Evolutionary conservation across 106 monocot genomes (phyloP), one percentile per base, ranked within the genome.

Genomic region (Allium fistulosum): DNA sequence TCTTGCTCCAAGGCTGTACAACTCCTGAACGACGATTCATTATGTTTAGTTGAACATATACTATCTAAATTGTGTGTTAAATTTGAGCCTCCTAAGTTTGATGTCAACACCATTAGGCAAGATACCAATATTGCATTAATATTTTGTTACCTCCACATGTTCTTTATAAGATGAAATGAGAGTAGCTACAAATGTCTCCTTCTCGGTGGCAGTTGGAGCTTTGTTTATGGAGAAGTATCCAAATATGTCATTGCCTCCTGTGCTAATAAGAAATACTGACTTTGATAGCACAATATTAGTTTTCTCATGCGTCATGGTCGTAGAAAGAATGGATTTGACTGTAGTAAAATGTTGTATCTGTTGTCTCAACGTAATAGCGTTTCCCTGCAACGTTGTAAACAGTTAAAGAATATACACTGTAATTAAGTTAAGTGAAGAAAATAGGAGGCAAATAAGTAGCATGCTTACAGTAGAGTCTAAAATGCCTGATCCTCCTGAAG

Each of bases 401-500:
- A 55, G 37, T 37, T 8, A 45, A 12, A 68, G 68, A 68, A 56
- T 50, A 55, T 55, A 7, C 66, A 51, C 26, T 46, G 27, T 18
- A 49, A 50, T 17, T 56, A 65, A 17, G 46, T 49, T 18, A 51
- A 15, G 53, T 55, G 53, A 55, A 6, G 53, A 55, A 55, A 15
- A 15, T 55, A 12, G 3, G 4, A 11, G 11, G 53, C 53, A 55
- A 55, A 11, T 55, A 12, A 55, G 53, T 15, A 0, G 15, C 3
- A 46, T n/a, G 5, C 48, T 58, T n/a, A 82, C 86, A 28, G 79
- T 83, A 9, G 72, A 62, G 58, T 83, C 69, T 1, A 82, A 73
- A 55, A 83, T 68, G 50, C 82, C 82, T 26, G 86, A 74, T 11
- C 82, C 82, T 2, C 73, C 82, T 11, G 86, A 86, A 67, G 79